Evolutionary conservation across 805 yeast species (phyloP).

Genomic region (Candida sonorensis): DNA sequence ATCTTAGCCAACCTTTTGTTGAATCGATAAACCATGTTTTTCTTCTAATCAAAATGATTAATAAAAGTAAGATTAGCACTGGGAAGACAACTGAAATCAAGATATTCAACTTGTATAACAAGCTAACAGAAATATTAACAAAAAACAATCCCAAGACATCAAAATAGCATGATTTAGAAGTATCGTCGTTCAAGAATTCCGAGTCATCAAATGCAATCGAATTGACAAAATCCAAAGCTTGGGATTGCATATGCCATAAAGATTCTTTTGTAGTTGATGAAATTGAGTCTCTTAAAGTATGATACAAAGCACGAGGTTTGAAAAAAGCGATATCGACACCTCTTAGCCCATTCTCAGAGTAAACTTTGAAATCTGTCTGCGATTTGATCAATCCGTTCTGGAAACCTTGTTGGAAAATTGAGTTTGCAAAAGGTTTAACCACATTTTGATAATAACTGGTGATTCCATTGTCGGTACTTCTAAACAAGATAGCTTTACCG

Average conservation of each 20-base stretch:
- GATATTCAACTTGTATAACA: constrained; percentile 46
- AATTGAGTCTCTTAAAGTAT: constrained; percentile 68
- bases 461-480: constrained; percentile 76
- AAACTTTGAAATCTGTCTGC: constrained; percentile 82
- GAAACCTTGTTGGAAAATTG: constrained; percentile 81
- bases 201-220: constrained; percentile 34
- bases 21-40: constrained; percentile 40
- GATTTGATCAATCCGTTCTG: constrained; percentile 62
- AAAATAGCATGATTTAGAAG: constrained; percentile 50
- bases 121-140: constrained; percentile 43
- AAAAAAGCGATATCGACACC: constrained; percentile 90
- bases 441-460: constrained; percentile 51
- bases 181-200: constrained; percentile 25
- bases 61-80: constrained; percentile 37
- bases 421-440: constrained; percentile 67
- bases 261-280: constrained; percentile 58
- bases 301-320: constrained; percentile 78
- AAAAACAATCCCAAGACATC: constrained; percentile 58
- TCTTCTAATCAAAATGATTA: constrained; percentile 38
- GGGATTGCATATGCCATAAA: constrained; percentile 78
- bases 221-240: constrained; percentile 52
- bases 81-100: constrained; percentile 51
- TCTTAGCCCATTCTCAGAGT: constrained; percentile 57
- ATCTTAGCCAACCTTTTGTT: constrained; percentile 41
- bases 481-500: constrained; percentile 72